Evolutionary conservation across 2,329 filamentous ascomycete species (phyloP).

Genomic region (Biscogniauxia marginata): DNA sequence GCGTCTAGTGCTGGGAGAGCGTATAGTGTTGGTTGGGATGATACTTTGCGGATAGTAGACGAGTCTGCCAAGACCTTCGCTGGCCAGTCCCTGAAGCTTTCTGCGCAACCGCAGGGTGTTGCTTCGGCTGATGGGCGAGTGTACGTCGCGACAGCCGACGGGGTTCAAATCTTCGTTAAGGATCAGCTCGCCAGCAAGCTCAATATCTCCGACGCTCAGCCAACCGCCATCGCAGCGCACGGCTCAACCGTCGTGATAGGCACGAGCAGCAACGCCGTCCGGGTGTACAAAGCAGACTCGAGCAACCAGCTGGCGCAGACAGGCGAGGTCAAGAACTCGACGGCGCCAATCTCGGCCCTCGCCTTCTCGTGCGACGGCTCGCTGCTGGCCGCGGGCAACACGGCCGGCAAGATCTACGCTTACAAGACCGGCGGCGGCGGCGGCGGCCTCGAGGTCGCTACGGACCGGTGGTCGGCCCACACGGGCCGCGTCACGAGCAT

Average conservation of each 20-base stretch:
- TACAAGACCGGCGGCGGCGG: constrained; percentile 61
- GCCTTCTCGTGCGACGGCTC: constrained; percentile 78
- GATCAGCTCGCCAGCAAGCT: constrained; percentile 60
- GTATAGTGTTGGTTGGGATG: constrained; percentile 94
- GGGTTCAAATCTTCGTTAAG: constrained; percentile 57
- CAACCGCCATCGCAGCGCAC: constrained; percentile 70
- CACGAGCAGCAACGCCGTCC: constrained; percentile 68
- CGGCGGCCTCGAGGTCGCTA: constrained; percentile 65
- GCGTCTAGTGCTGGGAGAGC: constrained; percentile 60
- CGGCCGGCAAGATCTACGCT: constrained; percentile 82
- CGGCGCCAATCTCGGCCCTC: constrained; percentile 73
- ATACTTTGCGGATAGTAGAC: constrained; percentile 79
- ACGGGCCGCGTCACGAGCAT: constrained; percentile 57
- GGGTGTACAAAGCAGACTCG: constrained; percentile 66
- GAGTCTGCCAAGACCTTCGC: constrained; percentile 72
- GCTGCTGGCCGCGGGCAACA: constrained; percentile 78
- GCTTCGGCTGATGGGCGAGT: constrained; percentile 39
- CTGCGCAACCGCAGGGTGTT: constrained; percentile 69
- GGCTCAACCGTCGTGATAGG: constrained; percentile 73
- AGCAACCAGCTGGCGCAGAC: constrained; percentile 53
- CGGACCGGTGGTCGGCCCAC: constrained; percentile 68
- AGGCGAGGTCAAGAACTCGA: constrained; percentile 64
- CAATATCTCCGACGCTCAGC: constrained; percentile 58
- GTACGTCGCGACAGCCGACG: constrained; percentile 51
- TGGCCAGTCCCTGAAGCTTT: constrained; percentile 64